Evolutionary conservation across 1,284 basidiomycete species (phyloP).

Genomic region (Apiotrichum sp.): DNA sequence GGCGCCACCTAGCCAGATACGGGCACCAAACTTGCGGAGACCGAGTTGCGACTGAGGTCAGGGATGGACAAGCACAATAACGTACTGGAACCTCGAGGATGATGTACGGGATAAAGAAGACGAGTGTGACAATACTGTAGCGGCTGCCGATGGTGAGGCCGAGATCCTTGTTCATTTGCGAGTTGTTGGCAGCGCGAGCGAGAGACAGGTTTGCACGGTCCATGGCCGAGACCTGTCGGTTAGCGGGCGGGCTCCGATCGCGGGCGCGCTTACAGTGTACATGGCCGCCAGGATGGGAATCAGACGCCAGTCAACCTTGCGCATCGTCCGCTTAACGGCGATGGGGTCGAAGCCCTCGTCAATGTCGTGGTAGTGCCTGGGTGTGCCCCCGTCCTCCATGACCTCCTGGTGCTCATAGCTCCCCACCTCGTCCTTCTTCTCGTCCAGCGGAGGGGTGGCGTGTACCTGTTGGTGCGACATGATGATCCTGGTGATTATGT

Average conservation of each 20-base stretch:
- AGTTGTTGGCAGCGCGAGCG: constrained; percentile 26
- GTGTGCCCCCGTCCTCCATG: too few species aligned
- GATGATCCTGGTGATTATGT: too few species aligned
- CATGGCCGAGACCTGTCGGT: not conserved
- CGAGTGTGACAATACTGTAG: constrained; percentile 40
- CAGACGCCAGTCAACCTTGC: constrained; percentile 18
- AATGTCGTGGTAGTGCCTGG: not conserved
- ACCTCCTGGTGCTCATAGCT: too few species aligned
- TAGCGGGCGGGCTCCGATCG: not conserved
- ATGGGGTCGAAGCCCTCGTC: constrained; percentile 11
- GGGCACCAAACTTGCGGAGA: not conserved
- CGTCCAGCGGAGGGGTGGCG: too few species aligned
- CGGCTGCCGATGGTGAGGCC: constrained; percentile 26
- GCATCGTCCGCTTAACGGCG: constrained; percentile 6
- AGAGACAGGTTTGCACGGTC: constrained; percentile 35
- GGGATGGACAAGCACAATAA: constrained; percentile 3
- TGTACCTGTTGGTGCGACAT: too few species aligned
- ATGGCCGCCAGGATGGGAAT: constrained; percentile 16
- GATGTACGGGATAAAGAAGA: constrained; percentile 45
- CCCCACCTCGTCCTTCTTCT: too few species aligned
- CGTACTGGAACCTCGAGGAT: constrained; percentile 35
- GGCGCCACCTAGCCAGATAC: constrained; percentile 17
- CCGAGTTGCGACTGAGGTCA: constrained; percentile 2
- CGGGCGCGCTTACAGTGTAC: constrained; percentile 2
- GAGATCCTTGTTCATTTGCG: constrained; percentile 30